Conservation (phyloP, 2,329 filamentous ascomycete species). For the Hansfordia pulvinata region DNA sequence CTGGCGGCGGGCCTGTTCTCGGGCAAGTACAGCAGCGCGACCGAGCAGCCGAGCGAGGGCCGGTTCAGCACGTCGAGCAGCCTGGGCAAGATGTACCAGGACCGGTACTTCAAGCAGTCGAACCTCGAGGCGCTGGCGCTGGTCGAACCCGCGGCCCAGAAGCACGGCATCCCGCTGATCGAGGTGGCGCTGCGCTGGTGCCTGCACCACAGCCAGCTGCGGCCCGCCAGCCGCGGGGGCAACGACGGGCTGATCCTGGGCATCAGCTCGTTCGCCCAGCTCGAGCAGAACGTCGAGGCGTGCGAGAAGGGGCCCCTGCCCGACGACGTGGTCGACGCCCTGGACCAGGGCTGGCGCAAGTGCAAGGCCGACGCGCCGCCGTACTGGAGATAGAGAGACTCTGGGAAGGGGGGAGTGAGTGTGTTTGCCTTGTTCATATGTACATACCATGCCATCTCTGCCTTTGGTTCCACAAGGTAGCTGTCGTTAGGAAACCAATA, state of each 20-base stretch:
- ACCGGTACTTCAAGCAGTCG: conserved; percentile 58
- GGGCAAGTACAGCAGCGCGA: conserved; percentile 61
- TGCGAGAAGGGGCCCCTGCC: conserved; percentile 61
- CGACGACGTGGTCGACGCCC: conserved; percentile 56
- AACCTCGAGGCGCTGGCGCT: conserved; percentile 49
- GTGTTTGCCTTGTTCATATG: too few species aligned
- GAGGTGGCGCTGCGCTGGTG: conserved; percentile 65
- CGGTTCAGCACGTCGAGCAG: conserved; percentile 47
- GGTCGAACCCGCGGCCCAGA: conserved; percentile 53
- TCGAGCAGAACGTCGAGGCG: conserved; percentile 41
- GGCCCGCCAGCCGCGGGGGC: conserved; percentile 23
- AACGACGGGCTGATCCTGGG: conserved; percentile 49
- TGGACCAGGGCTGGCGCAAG: conserved; percentile 70
- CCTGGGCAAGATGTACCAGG: conserved; percentile 44
- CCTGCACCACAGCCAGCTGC: conserved; percentile 53
- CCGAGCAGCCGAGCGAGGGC: conserved; percentile 49
- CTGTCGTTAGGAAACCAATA: too few species aligned
- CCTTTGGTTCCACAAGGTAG: too few species aligned
- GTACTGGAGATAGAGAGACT: too few species aligned
- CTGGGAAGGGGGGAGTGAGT: too few species aligned
- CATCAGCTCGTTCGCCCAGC: conserved; percentile 41
- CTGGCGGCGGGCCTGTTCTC: conserved; percentile 69
- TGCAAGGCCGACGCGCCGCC: conserved; percentile 41
- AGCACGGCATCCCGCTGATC: conserved; percentile 54
- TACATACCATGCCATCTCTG: too few species aligned